Evolutionary conservation across 441 rosid species (phyloP), one percentile per base, ranked within the genome.

Genomic region (Bruguiera hainesii): DNA sequence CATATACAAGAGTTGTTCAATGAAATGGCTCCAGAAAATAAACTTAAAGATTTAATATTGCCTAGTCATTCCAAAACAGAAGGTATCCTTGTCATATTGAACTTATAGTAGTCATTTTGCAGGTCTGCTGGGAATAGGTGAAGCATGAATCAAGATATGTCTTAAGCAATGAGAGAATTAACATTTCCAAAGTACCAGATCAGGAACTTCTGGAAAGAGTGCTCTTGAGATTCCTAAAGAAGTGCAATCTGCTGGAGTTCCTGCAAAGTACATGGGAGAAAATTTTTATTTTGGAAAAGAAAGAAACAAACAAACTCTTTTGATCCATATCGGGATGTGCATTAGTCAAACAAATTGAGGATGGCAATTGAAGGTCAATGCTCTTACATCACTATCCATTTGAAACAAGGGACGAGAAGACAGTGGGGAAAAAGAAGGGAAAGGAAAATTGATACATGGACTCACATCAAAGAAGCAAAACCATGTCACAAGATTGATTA

Each of bases 211-310:
- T 51, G 95, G 87, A 76, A 93, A 93, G 31, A 93, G 82, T 5
- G 81, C 81, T 61, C 75, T 76, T 0, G 93, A 90, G 73, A 93
- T 30, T 62, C 97, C 98, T 65, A 90, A 74, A 48, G 95, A 87
- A 70, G 95, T 74, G 71, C 91, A 89, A 75, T 93, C 98, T 23
- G 90, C 98, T 2, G 96, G 98, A 56, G 95, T 93, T 72, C 98
- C 98, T 91, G 77, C 69, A 84, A 51, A 68, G 59, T 50, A 72
- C 33, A 65, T 23, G 30, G 48, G 48, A 42, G 42, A 60, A 21
- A 57, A 33, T 48, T 33, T 37, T 60, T 64, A 61, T 55, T 25
- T 28, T 61, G 6, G 48, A 65, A 39, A 39, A 37, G 15, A 11
- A 37, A 37, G 11, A 10, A 9, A 37, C 1, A 37, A 65, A 18